Evolutionary conservation across 192 early-diverging fungal species (phyloP), one percentile per base, ranked within the genome.

Genomic region (Gonapodya sp.): DNA sequence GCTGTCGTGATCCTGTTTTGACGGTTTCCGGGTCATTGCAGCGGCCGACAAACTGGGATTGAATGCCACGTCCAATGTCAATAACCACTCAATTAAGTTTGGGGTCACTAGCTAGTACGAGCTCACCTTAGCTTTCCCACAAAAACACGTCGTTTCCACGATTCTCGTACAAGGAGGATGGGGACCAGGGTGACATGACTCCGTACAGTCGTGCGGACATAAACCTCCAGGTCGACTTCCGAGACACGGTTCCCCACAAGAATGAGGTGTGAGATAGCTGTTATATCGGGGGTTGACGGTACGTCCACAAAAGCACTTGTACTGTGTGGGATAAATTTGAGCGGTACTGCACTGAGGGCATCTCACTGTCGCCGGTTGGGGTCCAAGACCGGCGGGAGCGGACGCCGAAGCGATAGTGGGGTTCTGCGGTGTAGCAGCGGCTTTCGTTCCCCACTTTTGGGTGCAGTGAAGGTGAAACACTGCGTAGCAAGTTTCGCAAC

Each of bases 131-230:
- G 88, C 84, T 37, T 91, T 92, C 0, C 95, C 95, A 87, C 97
- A 98, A 84, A 89, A 93, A 88, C 97, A 98, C 30, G 85, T 84
- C 79, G 91, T 89, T 31, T 89, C 84, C 0, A 93, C 93, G 84
- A 94, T 89, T 1, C 91, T 87, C 32, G 93, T 90, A 84, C 97
- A 98, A 0, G 95, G 95, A 73, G 94, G 93, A 79, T 96, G 97
- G 8, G 97, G 97, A 0, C 97, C 96, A 18, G 96, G 96, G 87
- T 97, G 96, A 82, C 96, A 97, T 32, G 90, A 92, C 88, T 89
- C 84, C 35, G 89, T 86, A 84, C 97, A 98, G 31, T 87, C 81
- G 81, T 97, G 97, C 34, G 92, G 85, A 81, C 97, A 97, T 30
- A 85, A 81, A 0, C 87, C 80, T 0, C 86, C 86, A n/a, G 85